phyloP scores from a whole-genome alignment of 257 asterid genomes.

The Jacaranda copaia region DNA sequence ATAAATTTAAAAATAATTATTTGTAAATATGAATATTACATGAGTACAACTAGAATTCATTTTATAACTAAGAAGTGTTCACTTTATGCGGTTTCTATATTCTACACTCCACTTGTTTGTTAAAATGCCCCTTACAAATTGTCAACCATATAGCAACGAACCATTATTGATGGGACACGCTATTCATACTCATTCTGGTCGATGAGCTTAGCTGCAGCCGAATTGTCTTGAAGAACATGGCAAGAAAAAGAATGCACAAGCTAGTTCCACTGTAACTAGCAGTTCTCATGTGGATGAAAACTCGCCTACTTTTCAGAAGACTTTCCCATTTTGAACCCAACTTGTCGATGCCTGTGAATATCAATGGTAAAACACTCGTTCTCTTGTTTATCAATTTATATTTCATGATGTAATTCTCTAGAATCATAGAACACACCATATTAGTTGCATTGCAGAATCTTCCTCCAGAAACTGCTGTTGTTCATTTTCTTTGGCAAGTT shows the following conservation, averaged over 20 bases:
- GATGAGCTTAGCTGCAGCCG: slow-evolving; percentile 25
- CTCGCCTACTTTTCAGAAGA: slow-evolving; percentile 35
- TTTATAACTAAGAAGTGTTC: no score
- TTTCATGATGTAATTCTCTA: not conserved
- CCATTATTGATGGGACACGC: not conserved
- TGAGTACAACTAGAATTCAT: no score
- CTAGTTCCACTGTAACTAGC: slow-evolving; percentile 27
- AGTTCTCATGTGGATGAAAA: slow-evolving; percentile 41
- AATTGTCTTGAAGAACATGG: slow-evolving; percentile 29
- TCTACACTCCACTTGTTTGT: slow-evolving; percentile 40
- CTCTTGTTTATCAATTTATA: not conserved
- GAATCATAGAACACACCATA: not conserved
- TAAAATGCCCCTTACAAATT: slow-evolving; percentile 32
- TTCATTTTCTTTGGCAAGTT: not conserved
- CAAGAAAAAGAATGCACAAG: slow-evolving; percentile 15
- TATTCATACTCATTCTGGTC: slow-evolving; percentile 4
- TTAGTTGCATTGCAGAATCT: slow-evolving; percentile 1
- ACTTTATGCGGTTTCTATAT: not conserved
- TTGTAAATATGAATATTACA: no score
- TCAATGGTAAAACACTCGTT: slow-evolving; percentile 37
- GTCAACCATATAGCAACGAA: not conserved
- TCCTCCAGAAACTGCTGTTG: not conserved
- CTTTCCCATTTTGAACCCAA: slow-evolving; percentile 30
- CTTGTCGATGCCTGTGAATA: slow-evolving; percentile 14
- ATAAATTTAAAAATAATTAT: no score